Evolutionary conservation across 768 basidiomycete species (phyloP).

Genomic region (Rossbeevera mucosa): DNA sequence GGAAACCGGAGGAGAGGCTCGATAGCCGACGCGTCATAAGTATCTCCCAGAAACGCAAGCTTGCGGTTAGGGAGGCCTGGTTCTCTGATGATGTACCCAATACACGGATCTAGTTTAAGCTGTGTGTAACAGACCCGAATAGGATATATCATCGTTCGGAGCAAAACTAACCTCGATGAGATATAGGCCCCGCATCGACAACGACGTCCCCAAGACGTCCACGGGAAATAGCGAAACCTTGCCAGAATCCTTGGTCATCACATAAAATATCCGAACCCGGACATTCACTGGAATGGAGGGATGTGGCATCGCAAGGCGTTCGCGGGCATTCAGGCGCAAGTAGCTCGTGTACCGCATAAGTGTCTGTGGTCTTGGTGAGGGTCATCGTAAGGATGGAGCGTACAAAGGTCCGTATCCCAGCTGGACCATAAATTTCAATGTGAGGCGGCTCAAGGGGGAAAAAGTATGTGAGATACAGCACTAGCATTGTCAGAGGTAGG

Average conservation of each 20-base stretch:
- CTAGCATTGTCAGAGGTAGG: background rate
- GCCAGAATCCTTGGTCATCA: slow-evolving; percentile 62
- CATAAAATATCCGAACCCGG: slow-evolving; percentile 57
- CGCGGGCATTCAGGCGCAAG: slow-evolving; percentile 50
- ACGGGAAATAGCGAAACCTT: slow-evolving; percentile 39
- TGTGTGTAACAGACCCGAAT: background rate
- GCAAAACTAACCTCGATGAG: slow-evolving; percentile 59
- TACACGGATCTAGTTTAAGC: slow-evolving; percentile 55
- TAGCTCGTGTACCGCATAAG: slow-evolving; percentile 77
- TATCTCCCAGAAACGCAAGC: slow-evolving; percentile 76
- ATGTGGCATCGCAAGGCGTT: slow-evolving; percentile 45
- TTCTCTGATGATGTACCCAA: slow-evolving; percentile 76
- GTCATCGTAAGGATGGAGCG: slow-evolving; percentile 70
- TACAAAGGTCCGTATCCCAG: slow-evolving; percentile 70
- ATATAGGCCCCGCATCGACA: slow-evolving; percentile 73
- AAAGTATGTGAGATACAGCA: background rate
- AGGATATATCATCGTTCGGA: background rate
- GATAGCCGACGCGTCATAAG: slow-evolving; percentile 57
- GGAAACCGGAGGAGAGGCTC: slow-evolving; percentile 50
- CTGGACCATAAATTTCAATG: slow-evolving; percentile 75
- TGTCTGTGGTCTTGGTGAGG: slow-evolving; percentile 51
- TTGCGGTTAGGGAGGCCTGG: slow-evolving; percentile 47
- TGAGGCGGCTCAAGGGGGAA: slow-evolving; percentile 36
- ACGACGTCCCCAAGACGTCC: slow-evolving; percentile 41
- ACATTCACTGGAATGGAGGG: slow-evolving; percentile 61